A percentile compares a stretch with the other conserved stretches of the same genome.
Evolutionary conservation across 441 rosid genomes (phyloP).

Genomic region (Brassica hybrid): DNA sequence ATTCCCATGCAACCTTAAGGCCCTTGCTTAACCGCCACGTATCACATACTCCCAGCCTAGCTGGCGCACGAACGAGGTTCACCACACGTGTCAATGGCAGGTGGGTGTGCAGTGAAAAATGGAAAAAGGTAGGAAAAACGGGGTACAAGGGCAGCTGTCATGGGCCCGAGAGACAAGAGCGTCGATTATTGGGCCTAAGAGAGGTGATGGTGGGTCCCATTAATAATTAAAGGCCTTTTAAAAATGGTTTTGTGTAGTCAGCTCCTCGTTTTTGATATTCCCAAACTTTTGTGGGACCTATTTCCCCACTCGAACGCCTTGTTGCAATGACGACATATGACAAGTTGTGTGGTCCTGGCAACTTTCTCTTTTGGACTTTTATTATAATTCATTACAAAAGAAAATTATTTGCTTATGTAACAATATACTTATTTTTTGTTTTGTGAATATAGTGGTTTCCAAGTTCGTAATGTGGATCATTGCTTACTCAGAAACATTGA

Average conservation of each 20-base stretch:
- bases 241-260: constrained; percentile 22
- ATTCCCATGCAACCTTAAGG: constrained; percentile 13
- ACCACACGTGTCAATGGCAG: constrained; percentile 32
- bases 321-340: constrained; percentile 36
- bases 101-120: neutral
- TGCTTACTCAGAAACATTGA: too few relatives aligned
- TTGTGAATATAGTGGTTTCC: neutral
- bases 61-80: constrained; percentile 32
- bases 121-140: constrained; percentile 15
- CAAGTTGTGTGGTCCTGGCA: constrained; percentile 42
- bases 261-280: constrained; percentile 37
- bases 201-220: constrained; percentile 33
- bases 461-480: too few relatives aligned
- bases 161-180: constrained; percentile 42
- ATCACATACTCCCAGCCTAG: constrained; percentile 12
- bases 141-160: constrained; percentile 45
- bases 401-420: too few relatives aligned
- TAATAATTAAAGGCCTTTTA: neutral
- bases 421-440: neutral
- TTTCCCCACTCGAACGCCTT: constrained; percentile 32
- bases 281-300: too few relatives aligned
- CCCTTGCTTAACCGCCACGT: constrained; percentile 31
- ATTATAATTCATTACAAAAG: constrained; percentile 20
- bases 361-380: constrained; percentile 34
- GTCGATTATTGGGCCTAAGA: constrained; percentile 36